Percentiles rank a stretch among this genome's conserved stretches.
Conservation (phyloP, 1,284 basidiomycete species). For the Uromyces viciae-fabae region DNA sequence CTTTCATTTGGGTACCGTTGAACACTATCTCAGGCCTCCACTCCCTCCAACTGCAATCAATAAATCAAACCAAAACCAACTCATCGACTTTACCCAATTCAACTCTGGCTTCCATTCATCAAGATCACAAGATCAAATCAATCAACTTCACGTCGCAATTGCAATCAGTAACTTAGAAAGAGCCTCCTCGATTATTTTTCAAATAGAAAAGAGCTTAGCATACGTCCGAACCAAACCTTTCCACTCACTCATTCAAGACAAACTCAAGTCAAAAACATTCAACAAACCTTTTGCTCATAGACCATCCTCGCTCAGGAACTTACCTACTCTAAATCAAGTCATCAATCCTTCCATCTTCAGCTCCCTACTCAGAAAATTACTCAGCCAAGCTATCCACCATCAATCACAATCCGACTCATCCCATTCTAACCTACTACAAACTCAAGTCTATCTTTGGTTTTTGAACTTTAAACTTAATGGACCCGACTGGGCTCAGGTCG, state of each 20-base stretch:
- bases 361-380: constrained; percentile 8
- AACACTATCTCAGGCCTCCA: constrained; percentile 23
- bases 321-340: constrained; percentile 32
- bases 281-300: background rate
- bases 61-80: background rate
- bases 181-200: constrained; percentile 25
- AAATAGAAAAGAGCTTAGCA: constrained; percentile 25
- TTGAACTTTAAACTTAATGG: constrained; percentile 36
- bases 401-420: background rate
- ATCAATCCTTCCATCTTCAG: constrained; percentile 36
- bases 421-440: background rate
- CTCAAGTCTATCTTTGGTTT: constrained; percentile 31
- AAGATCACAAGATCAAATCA: constrained; percentile 34
- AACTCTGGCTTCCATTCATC: constrained; percentile 27
- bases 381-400: constrained; percentile 31
- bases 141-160: constrained; percentile 26
- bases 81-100: constrained; percentile 20
- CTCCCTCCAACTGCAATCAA: constrained; percentile 14
- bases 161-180: constrained; percentile 16
- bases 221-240: constrained; percentile 18
- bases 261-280: background rate
- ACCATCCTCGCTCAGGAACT: background rate
- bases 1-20: background rate
- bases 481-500: constrained; percentile 18
- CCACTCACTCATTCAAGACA: background rate